Conservation (phyloP, 1,284 basidiomycete genomes). For the Meripilus lineatus region DNA sequence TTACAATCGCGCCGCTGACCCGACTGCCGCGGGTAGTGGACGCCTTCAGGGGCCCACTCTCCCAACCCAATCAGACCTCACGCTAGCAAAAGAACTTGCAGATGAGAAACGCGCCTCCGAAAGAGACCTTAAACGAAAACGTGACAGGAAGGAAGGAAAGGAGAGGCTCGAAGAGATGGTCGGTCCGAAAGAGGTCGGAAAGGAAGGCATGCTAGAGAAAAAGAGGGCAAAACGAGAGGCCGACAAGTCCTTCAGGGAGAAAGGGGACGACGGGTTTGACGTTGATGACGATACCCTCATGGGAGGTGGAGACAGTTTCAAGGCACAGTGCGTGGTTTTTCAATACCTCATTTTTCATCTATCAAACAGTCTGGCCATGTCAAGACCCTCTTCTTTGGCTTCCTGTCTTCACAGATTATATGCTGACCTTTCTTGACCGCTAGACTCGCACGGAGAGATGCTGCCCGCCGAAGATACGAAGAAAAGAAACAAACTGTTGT, state of each 20-base stretch:
- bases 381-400: background rate
- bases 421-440: slow-evolving; percentile 9
- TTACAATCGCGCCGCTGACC: slow-evolving; percentile 24
- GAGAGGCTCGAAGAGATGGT: slow-evolving; percentile 69
- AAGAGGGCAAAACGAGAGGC: slow-evolving; percentile 61
- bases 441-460: slow-evolving; percentile 67
- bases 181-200: slow-evolving; percentile 67
- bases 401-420: background rate
- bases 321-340: slow-evolving; percentile 49
- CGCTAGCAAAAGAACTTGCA: slow-evolving; percentile 54
- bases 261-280: slow-evolving; percentile 68
- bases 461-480: slow-evolving; percentile 50
- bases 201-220: slow-evolving; percentile 73
- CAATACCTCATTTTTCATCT: background rate
- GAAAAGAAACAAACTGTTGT: slow-evolving; percentile 45
- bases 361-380: background rate
- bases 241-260: slow-evolving; percentile 61
- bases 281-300: slow-evolving; percentile 63
- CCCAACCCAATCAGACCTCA: slow-evolving; percentile 60
- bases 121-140: slow-evolving; percentile 51
- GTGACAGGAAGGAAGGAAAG: slow-evolving; percentile 59
- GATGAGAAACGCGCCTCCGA: slow-evolving; percentile 47
- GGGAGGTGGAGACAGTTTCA: slow-evolving; percentile 72
- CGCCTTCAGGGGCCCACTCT: slow-evolving; percentile 61
- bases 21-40: slow-evolving; percentile 17